phyloP scores from a whole-genome alignment of 331 rosid genomes.

The Pyrus hybrid region DNA sequence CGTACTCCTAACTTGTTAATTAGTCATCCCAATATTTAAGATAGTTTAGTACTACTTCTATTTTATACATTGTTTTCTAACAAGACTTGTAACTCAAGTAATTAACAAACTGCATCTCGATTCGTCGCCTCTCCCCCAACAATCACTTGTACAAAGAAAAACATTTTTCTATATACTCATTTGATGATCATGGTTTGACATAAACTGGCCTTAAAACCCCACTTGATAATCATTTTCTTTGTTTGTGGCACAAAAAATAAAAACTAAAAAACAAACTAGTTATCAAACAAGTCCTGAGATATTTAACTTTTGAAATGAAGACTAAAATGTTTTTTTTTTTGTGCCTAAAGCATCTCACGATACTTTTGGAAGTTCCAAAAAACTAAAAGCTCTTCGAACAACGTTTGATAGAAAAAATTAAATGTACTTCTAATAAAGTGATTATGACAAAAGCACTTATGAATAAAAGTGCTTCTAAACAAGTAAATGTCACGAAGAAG shows the following conservation, averaged over 20 bases:
- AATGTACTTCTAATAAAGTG: background rate
- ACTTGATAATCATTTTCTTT: background rate
- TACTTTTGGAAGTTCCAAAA: background rate
- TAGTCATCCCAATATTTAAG: background rate
- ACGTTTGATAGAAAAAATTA: background rate
- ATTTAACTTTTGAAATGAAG: background rate
- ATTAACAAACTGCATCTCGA: too few relatives aligned
- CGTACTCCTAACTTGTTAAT: background rate
- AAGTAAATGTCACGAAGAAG: background rate
- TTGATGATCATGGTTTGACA: too few relatives aligned
- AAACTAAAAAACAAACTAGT: background rate
- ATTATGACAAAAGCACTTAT: background rate
- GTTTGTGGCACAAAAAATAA: too few relatives aligned
- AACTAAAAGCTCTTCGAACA: rapidly evolving
- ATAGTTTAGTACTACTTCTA: background rate
- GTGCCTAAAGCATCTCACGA: background rate
- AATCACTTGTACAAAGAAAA: too few relatives aligned
- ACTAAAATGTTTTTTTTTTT: too few relatives aligned
- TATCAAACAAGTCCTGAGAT: background rate
- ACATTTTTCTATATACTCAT: too few relatives aligned
- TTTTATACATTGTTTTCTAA: too few relatives aligned
- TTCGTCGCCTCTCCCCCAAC: too few relatives aligned
- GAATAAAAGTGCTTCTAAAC: background rate
- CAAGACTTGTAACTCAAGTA: too few relatives aligned
- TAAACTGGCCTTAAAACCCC: background rate